Conservation (phyloP, 139 green algal genomes). For the Tetratostichococcus sp. region DNA sequence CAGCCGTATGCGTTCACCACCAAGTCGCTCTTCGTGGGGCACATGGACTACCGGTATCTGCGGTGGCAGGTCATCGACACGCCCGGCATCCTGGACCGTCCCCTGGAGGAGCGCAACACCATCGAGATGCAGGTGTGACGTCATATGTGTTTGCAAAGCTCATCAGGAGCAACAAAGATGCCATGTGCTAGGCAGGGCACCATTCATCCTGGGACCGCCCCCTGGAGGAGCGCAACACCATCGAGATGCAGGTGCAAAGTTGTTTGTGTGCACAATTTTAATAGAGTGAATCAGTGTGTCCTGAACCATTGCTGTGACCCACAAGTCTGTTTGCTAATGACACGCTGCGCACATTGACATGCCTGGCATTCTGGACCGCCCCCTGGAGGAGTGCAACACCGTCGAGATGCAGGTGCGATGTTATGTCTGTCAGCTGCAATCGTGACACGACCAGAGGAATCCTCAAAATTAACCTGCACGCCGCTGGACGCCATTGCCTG, state of each 20-base stretch:
- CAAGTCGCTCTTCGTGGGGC: conserved; percentile 94
- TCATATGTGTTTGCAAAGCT: too few relatives aligned
- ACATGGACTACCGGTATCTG: conserved; percentile 99
- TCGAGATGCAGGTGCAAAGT: background rate
- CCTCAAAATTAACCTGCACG: too few relatives aligned
- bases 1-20: conserved; percentile 97
- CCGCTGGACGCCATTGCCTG: too few relatives aligned
- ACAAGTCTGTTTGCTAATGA: too few relatives aligned
- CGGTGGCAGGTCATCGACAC: conserved; percentile 98
- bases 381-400: background rate
- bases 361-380: background rate
- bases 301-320: too few relatives aligned
- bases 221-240: background rate
- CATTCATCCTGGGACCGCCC: background rate
- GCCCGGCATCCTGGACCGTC: conserved; percentile 95
- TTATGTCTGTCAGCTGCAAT: background rate
- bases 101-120: conserved; percentile 98
- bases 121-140: conserved; percentile 91
- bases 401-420: background rate
- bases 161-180: too few relatives aligned
- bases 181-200: background rate
- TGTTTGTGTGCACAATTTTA: too few relatives aligned
- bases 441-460: background rate
- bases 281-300: too few relatives aligned
- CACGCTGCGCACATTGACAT: too few relatives aligned